phyloP scores from a whole-genome alignment of 2,329 filamentous ascomycete genomes.

The Trichoderma sp. region DNA sequence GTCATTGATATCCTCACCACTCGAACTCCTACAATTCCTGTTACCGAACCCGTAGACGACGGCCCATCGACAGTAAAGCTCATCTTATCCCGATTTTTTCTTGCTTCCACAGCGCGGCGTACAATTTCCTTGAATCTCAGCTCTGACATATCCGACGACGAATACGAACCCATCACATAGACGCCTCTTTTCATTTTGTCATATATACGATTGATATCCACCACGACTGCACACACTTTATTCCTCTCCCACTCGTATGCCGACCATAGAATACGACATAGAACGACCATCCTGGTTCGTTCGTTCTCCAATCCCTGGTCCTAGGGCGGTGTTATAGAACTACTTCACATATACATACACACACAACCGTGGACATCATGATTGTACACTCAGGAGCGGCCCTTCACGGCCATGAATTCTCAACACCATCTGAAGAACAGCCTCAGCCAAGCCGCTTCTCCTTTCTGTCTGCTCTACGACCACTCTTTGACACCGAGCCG shows the following conservation, averaged over 20 bases:
- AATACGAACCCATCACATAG: slow-evolving; percentile 15
- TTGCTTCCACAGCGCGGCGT: not conserved
- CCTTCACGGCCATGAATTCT: slow-evolving; percentile 61
- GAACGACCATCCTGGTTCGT: slow-evolving; percentile 7
- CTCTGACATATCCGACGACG: slow-evolving; percentile 13
- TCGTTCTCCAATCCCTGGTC: not conserved
- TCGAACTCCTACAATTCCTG: not conserved
- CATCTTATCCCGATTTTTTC: not conserved
- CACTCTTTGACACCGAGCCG: slow-evolving; percentile 33
- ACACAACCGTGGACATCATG: slow-evolving; percentile 38
- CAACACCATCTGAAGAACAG: slow-evolving; percentile 36
- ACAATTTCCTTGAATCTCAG: slow-evolving; percentile 2
- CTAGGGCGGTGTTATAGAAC: not conserved
- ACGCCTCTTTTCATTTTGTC: not conserved
- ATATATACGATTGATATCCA: not conserved
- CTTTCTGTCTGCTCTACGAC: slow-evolving; percentile 43
- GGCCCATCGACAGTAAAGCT: not conserved
- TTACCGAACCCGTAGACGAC: not conserved
- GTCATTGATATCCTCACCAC: not conserved
- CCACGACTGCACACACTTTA: not conserved
- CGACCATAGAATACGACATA: not conserved
- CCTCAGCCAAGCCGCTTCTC: slow-evolving; percentile 38
- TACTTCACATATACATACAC: not conserved
- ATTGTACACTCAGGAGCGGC: slow-evolving; percentile 59
- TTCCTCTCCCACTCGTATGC: not conserved